phyloP scores from a whole-genome alignment of 2,329 filamentous ascomycete species.

The Penicillium brasilianum region DNA sequence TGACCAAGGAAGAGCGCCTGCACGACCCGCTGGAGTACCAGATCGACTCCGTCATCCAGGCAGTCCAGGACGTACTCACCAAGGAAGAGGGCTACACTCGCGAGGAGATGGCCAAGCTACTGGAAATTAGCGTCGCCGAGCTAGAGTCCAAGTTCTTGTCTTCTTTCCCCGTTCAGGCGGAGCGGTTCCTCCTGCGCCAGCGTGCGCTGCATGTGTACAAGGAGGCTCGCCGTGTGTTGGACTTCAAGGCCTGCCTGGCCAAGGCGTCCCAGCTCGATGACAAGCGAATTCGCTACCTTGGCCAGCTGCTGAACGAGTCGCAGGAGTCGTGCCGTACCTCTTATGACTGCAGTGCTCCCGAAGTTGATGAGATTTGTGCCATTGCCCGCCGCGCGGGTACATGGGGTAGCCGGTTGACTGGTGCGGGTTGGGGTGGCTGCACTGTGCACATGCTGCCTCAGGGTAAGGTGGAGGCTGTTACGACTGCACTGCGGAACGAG shows the following conservation, averaged over 20 bases:
- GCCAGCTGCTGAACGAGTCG: constrained; percentile 84
- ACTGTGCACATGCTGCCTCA: constrained; percentile 90
- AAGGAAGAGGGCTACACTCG: constrained; percentile 85
- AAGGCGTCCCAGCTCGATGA: constrained; percentile 60
- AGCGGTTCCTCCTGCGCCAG: constrained; percentile 84
- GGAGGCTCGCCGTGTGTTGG: constrained; percentile 83
- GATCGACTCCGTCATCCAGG: constrained; percentile 71
- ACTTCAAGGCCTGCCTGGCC: constrained; percentile 78
- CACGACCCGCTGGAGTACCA: constrained; percentile 65
- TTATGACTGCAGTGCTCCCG: constrained; percentile 90
- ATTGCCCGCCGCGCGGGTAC: constrained; percentile 79
- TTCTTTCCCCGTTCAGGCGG: constrained; percentile 85
- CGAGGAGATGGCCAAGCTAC: constrained; percentile 76
- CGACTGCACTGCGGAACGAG: constrained; percentile 74
- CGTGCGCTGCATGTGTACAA: constrained; percentile 88
- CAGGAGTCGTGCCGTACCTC: constrained; percentile 84
- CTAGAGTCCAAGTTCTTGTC: constrained; percentile 81
- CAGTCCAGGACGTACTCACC: constrained; percentile 72
- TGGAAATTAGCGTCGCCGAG: constrained; percentile 71
- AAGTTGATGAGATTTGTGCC: constrained; percentile 85
- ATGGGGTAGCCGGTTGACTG: constrained; percentile 84
- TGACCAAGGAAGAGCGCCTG: constrained; percentile 57
- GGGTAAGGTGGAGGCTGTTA: constrained; percentile 78
- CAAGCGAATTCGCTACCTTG: constrained; percentile 74
- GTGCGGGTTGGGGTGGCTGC: constrained; percentile 96